Evolutionary conservation across 2,329 filamentous ascomycete species (phyloP).

Genomic region (Neoarthrinium moseri): DNA sequence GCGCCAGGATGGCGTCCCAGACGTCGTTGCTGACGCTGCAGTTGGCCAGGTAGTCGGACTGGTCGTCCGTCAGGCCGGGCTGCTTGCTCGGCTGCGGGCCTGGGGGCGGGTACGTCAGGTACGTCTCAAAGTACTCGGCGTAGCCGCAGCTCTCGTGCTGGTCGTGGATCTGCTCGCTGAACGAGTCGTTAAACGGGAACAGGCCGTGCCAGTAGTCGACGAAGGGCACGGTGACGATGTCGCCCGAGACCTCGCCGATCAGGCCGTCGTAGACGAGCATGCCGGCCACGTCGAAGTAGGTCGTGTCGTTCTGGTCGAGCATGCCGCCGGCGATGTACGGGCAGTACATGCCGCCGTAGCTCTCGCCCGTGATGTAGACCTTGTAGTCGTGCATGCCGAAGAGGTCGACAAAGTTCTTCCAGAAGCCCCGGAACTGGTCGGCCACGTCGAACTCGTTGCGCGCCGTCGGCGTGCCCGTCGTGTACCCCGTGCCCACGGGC

Average conservation of each 20-base stretch:
- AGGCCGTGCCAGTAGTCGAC: constrained; percentile 60
- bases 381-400: constrained; percentile 68
- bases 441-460: constrained; percentile 53
- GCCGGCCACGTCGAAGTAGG: constrained; percentile 66
- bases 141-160: constrained; percentile 61
- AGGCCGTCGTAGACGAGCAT: constrained; percentile 73
- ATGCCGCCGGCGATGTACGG: constrained; percentile 74
- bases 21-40: constrained; percentile 54
- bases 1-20: constrained; percentile 47
- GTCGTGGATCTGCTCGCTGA: constrained; percentile 49
- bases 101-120: constrained; percentile 67
- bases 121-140: constrained; percentile 55
- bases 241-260: constrained; percentile 49
- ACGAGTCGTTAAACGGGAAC: constrained; percentile 63
- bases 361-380: constrained; percentile 73
- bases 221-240: constrained; percentile 54
- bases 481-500: constrained; percentile 24
- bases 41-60: constrained; percentile 13
- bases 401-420: constrained; percentile 71
- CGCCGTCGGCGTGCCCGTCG: constrained; percentile 39
- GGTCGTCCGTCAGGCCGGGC: constrained; percentile 41
- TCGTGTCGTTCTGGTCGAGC: constrained; percentile 63
- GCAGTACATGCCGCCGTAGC: constrained; percentile 66
- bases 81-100: constrained; percentile 53
- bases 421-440: constrained; percentile 54